phyloP scores from a whole-genome alignment of 164 flowering plant genomes.

The Vitis labrusca region DNA sequence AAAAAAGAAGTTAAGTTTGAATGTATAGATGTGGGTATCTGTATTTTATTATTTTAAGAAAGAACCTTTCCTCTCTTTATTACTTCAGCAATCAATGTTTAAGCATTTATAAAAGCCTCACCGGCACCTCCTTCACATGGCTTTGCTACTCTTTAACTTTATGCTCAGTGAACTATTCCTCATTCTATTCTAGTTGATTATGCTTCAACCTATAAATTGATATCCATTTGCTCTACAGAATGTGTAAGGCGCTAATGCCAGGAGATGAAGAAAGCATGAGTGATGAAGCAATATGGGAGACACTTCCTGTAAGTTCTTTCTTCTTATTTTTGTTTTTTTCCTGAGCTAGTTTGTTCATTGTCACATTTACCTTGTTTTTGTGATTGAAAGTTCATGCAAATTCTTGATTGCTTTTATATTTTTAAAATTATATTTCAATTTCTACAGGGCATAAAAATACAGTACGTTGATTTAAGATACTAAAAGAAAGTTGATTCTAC shows the following conservation, averaged over 20 bases:
- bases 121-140: neutral
- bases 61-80: neutral
- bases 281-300: slow-evolving; percentile 95
- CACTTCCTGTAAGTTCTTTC: slow-evolving; percentile 78
- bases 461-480: too few relatives aligned
- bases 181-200: neutral
- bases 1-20: neutral
- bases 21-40: neutral
- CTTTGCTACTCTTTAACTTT: neutral
- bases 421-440: too few relatives aligned
- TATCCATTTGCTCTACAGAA: slow-evolving; percentile 37
- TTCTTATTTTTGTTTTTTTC: neutral
- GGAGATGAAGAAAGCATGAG: slow-evolving; percentile 91
- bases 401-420: too few relatives aligned
- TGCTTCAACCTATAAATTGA: neutral
- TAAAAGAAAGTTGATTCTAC: too few relatives aligned
- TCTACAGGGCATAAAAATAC: too few relatives aligned
- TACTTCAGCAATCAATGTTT: neutral
- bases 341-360: neutral
- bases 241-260: slow-evolving; percentile 95
- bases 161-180: neutral
- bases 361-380: too few relatives aligned
- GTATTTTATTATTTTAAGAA: neutral
- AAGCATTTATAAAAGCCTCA: too few relatives aligned
- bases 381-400: too few relatives aligned